Evolutionary conservation across 495 filamentous ascomycete genomes (phyloP), one percentile per base, ranked within the genome.

Genomic region (Lindgomyces ingoldianus): DNA sequence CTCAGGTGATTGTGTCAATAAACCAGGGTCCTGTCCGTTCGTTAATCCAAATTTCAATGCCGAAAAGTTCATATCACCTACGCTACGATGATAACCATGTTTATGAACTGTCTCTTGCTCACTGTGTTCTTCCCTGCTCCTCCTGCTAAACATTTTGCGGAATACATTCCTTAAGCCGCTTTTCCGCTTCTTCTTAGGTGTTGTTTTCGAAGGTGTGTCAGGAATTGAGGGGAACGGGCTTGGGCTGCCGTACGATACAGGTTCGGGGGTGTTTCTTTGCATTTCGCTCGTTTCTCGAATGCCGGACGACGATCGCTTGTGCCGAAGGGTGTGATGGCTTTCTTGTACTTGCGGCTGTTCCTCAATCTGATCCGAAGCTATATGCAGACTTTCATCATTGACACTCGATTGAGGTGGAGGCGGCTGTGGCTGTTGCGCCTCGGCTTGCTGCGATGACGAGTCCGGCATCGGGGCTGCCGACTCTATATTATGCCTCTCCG

Each of bases 111-210:
- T 8, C 16, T 19, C 39, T 22, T 60, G 29, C 30, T 57, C 42
- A 24, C n/a, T 48, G 3, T 25, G 11, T 39, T 27, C 57, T 19
- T 69, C 70, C 36, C 55, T 62, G 29, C 56, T 51, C 51, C 36
- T 60, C n/a, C 60, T 42, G 26, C 67, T 64, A 30, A 72, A 72
- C 67, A 72, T 70, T 30, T 68, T 67, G 33, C 68, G 60, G 33
- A 72, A 68, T 10, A 68, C 67, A 39, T 50, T 62, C 41, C 60
- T 51, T 14, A 72, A 39, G 4, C 70, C 63, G 48, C 67, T 70
- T 25, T 60, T 62, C 46, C 70, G 58, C 60, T 65, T 61, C 64
- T 68, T 72, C 47, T 62, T 67, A 8, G 63, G 58, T 14, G 56
- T 56, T 18, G 54, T 44, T 25, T 54, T 66, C 14, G 51, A 46